Base-by-base conservation (phyloP, 805 yeast genomes). In the Hanseniaspora lachancei region DNA sequence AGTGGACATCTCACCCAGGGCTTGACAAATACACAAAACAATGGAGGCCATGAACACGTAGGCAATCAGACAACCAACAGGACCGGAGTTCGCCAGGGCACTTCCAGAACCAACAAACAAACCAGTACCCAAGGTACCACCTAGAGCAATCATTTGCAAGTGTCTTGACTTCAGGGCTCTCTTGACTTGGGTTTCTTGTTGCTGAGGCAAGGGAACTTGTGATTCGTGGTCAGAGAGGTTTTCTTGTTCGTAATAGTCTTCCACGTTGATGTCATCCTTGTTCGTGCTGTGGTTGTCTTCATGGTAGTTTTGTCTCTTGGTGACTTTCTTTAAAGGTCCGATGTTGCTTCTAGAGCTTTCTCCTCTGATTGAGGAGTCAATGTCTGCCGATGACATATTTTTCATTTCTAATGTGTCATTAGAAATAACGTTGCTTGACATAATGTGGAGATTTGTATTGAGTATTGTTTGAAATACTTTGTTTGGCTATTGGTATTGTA, bases 111-210 rank as follows among this genome's bases (percentile, higher is more conserved):
- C 81, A 49, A 84, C 79, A 72, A 84, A 82, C 42, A 84, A 72
- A 66, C 89, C 89, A 2, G 89, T 82, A 62, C 89, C 89, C 59
- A 84, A 82, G 36, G 89, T 81, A 59, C 89, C 89, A 59, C 89
- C 91, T 21, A 84, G 72, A 48, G 89, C 87, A 61, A 84, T 78
- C 88, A 84, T 82, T 35, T 84, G 74, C 50, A 84, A 76, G 62
- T 82, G 88, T 63, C 91, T 73, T 20, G 81, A 77, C 65, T 81
- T 80, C 57, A 84, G 69, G 49, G 74, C 76, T 65, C 89, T 72
- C 62, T 77, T 76, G 57, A 79, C 81, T 62, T 77, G 75, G 2
- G 72, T 68, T 24, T 70, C 68, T 38, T 63, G 62, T 23, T 59
- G 59, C 1, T 68, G 70, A 7, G 24, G 24, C 3, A 46, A 34